Evolutionary conservation across 192 early-diverging fungal genomes (phyloP), one percentile per base, ranked within the genome.

Genomic region (Radiomyces spectabilis): DNA sequence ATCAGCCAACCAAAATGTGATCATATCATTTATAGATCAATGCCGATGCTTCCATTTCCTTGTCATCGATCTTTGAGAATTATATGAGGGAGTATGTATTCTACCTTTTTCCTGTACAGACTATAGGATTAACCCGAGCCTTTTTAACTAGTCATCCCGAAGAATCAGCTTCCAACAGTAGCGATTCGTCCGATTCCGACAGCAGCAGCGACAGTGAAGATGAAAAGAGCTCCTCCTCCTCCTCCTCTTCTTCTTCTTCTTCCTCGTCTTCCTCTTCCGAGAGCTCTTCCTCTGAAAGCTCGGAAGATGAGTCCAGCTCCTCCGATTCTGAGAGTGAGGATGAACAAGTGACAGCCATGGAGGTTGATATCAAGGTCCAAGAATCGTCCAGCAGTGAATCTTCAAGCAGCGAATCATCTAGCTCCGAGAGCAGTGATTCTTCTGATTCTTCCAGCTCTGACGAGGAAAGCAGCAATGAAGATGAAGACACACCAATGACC

Each of bases 71-170:
- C 24, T 43, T 65, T 27, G 48, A 57, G 9, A 27, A 41, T 0
- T 65, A 53, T 34, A 29, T 57, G 21, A 52, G 35, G 32, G 27
- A 54, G 25, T 27, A n/a, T n/a, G n/a, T n/a, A n/a, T n/a, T n/a
- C n/a, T n/a, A n/a, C n/a, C n/a, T n/a, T n/a, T n/a, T n/a, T 19
- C 27, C n/a, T 24, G 2, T 13, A 32, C n/a, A 41, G 26, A 30
- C 3, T 3, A 29, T 1, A 18, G 1, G 21, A 13, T 37, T 12
- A 3, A 22, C 12, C 0, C 16, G 19, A 41, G 18, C 21, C 39
- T 31, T 3, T 21, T 53, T 53, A 5, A 6, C 8, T 33, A 26
- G 21, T 47, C 13, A 38, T 18, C 13, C 19, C 5, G 35, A 19
- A 44, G 35, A 34, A 31, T 16, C 9, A 5, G 35, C 8, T 12